Conservation (phyloP, 2,329 filamentous ascomycete species). For the Cladosporium halotolerans region DNA sequence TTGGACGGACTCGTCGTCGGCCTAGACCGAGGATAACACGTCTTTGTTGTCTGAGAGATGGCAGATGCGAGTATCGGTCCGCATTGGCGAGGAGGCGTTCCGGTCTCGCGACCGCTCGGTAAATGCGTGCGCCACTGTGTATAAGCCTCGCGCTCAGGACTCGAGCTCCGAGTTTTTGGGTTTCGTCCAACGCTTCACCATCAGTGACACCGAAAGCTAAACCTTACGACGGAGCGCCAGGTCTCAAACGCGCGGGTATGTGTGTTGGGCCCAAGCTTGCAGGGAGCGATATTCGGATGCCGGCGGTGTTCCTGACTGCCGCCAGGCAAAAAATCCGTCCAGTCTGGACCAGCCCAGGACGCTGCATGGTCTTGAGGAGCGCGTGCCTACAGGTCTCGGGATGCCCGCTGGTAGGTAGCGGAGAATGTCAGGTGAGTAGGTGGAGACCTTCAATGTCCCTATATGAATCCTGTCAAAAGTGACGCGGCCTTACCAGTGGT, state of each 20-base stretch:
- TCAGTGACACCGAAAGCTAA: not conserved
- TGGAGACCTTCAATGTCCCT: not conserved
- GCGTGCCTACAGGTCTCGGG: no score
- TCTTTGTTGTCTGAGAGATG: not conserved
- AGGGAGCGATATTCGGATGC: no score
- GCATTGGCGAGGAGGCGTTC: not conserved
- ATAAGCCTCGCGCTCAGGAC: no score
- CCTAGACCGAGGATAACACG: not conserved
- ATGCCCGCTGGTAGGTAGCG: not conserved
- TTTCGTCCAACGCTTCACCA: no score
- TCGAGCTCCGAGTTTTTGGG: no score
- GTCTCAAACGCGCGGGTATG: no score
- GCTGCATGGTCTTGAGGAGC: not conserved
- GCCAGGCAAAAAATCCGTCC: not conserved
- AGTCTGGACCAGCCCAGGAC: not conserved
- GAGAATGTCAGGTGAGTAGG: not conserved
- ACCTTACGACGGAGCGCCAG: not conserved
- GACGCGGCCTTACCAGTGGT: slow-evolving; percentile 2
- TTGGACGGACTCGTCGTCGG: not conserved
- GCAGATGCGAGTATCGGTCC: not conserved
- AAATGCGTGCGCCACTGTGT: no score
- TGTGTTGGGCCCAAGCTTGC: no score
- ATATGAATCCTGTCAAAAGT: not conserved
- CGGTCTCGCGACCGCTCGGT: not conserved
- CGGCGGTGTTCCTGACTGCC: not conserved